phyloP scores from a whole-genome alignment of 495 filamentous ascomycete genomes.

The Bacidia gigantensis region DNA sequence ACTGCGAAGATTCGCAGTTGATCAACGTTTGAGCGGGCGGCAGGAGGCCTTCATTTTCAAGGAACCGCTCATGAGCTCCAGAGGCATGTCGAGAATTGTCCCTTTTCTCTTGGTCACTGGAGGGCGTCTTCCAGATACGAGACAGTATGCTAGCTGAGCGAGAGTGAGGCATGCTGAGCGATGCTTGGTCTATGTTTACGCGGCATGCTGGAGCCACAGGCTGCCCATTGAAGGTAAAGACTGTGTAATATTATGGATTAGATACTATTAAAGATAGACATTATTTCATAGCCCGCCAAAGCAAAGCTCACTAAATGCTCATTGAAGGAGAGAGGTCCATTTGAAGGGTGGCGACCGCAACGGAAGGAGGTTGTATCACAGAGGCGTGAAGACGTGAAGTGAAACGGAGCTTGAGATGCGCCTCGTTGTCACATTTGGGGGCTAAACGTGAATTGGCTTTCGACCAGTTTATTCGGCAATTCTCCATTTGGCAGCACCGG shows the following conservation, averaged over 20 bases:
- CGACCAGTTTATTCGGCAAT: no score
- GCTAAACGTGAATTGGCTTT: neutral
- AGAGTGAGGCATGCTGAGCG: neutral
- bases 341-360: no score
- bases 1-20: neutral
- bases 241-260: neutral
- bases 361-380: no score
- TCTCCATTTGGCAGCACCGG: no score
- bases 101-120: neutral
- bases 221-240: no score
- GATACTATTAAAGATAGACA: neutral
- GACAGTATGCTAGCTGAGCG: neutral
- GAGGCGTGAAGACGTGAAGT: neutral
- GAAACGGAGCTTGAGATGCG: neutral
- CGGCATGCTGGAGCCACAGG: no score
- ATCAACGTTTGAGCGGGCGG: slow-evolving; percentile 1
- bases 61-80: slow-evolving; percentile 5
- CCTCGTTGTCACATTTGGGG: neutral
- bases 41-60: slow-evolving; percentile 7
- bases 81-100: neutral
- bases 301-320: neutral
- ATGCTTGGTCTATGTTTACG: no score
- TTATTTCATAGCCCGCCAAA: neutral
- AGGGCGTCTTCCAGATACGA: neutral
- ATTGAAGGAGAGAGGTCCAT: no score